Percentiles rank a stretch among this genome's conserved stretches.
These are phyloP conservation scores for Verbena officinalis DNA, from an alignment of 257 asterid species.

Conservation along the genomic window DNA sequence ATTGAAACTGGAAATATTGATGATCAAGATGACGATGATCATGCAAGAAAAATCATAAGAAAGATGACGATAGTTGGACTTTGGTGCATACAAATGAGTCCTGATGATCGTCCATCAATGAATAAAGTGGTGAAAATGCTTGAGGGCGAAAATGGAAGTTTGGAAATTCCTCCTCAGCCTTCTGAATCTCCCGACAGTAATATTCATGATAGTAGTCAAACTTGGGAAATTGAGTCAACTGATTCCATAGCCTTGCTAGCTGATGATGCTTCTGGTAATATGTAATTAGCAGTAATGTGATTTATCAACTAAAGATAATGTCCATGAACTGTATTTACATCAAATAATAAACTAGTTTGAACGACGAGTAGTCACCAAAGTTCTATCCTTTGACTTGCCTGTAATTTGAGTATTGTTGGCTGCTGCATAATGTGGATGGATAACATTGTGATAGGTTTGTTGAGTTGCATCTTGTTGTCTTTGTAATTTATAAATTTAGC, in stretches of 20 bases:
- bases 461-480: background rate
- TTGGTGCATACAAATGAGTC: slow-evolving; percentile 40
- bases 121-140: slow-evolving; percentile 39
- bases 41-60: background rate
- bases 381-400: background rate
- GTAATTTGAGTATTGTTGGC: slow-evolving; percentile 1
- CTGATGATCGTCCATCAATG: slow-evolving; percentile 42
- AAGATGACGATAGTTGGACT: slow-evolving; percentile 29
- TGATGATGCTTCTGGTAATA: background rate
- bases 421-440: slow-evolving; percentile 16
- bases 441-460: slow-evolving; percentile 9
- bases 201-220: background rate
- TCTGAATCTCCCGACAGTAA: background rate
- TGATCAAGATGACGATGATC: background rate
- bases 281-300: background rate
- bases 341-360: too few relatives aligned
- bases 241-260: slow-evolving; percentile 16
- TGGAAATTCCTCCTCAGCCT: slow-evolving; percentile 35
- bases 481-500: slow-evolving; percentile 15
- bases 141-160: slow-evolving; percentile 30
- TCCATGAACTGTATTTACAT: too few relatives aligned
- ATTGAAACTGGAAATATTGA: slow-evolving; percentile 21
- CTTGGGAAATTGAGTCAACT: slow-evolving; percentile 8
- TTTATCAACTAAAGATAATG: too few relatives aligned
- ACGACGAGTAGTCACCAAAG: slow-evolving; percentile 32